A percentile compares a stretch with the other conserved stretches of the same genome.
These are phyloP conservation scores for Plantago coronopus DNA, from an alignment of 305 asterid species.

Conservation along the genomic window DNA sequence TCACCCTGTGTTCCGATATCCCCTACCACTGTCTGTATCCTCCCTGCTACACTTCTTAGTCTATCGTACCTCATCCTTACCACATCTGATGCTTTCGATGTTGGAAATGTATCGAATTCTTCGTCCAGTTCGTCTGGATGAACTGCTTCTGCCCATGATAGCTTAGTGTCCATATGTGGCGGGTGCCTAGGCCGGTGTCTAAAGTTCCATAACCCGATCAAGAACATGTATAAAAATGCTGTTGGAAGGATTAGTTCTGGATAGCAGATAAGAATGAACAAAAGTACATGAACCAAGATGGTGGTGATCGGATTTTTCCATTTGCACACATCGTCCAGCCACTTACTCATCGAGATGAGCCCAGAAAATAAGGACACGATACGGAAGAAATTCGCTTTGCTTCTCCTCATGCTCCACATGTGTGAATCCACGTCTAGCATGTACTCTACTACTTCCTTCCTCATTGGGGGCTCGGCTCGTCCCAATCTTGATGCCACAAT, in stretches of 20 bases:
- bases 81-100: constrained; percentile 26
- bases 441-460: constrained; percentile 55
- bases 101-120: constrained; percentile 60
- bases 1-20: constrained; percentile 72
- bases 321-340: constrained; percentile 40
- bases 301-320: constrained; percentile 58
- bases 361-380: constrained; percentile 40
- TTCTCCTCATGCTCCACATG: constrained; percentile 70
- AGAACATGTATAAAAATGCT: constrained; percentile 39
- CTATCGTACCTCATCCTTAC: constrained; percentile 51
- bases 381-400: constrained; percentile 63
- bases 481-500: constrained; percentile 48
- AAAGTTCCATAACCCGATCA: constrained; percentile 48
- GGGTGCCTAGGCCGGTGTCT: constrained; percentile 43
- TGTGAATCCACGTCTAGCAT: constrained; percentile 59
- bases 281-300: constrained; percentile 39
- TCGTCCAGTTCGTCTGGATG: constrained; percentile 49
- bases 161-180: constrained; percentile 52
- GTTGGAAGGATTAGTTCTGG: constrained; percentile 55
- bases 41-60: constrained; percentile 48
- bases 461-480: constrained; percentile 58
- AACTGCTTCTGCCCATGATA: constrained; percentile 54
- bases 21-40: constrained; percentile 53
- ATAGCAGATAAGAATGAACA: constrained; percentile 41
- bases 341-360: constrained; percentile 39